Conservation (phyloP, 192 early-diverging fungal genomes). For the Kappamyces sp. region DNA sequence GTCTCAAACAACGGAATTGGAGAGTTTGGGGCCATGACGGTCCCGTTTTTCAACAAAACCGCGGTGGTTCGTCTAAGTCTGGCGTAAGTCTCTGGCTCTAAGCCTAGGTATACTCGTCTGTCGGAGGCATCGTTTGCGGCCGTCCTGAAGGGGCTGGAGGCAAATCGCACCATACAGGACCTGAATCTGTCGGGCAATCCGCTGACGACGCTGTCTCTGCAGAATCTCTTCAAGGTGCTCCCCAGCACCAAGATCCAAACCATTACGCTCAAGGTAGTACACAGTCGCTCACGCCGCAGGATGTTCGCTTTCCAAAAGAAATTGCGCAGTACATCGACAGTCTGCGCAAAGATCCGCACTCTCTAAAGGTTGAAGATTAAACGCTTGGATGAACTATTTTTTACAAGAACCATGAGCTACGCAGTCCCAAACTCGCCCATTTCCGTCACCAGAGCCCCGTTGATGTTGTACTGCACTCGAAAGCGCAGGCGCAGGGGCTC, state of each 20-base stretch:
- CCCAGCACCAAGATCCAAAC: conserved; percentile 1
- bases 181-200: conserved; percentile 43
- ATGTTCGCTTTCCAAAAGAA: conserved; percentile 8
- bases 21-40: conserved; percentile 30
- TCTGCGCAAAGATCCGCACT: not conserved
- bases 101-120: conserved; percentile 24
- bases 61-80: not conserved
- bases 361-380: conserved; percentile 14
- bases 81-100: no score
- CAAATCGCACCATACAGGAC: conserved; percentile 36
- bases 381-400: conserved; percentile 1
- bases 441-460: conserved; percentile 54
- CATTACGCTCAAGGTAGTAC: conserved; percentile 3
- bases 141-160: conserved; percentile 24
- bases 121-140: conserved; percentile 27
- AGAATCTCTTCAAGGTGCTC: conserved; percentile 38
- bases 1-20: conserved; percentile 42
- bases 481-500: conserved; percentile 41
- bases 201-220: conserved; percentile 29
- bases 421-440: conserved; percentile 30
- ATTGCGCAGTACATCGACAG: conserved; percentile 1
- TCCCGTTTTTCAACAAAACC: not conserved
- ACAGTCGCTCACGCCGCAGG: not conserved
- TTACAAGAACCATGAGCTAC: conserved; percentile 11
- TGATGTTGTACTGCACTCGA: conserved; percentile 41